A percentile compares a stretch with the other conserved stretches of the same genome.
phyloP scores from a whole-genome alignment of 2,329 filamentous ascomycete species.

The Sporothrix pseudoabietina region DNA sequence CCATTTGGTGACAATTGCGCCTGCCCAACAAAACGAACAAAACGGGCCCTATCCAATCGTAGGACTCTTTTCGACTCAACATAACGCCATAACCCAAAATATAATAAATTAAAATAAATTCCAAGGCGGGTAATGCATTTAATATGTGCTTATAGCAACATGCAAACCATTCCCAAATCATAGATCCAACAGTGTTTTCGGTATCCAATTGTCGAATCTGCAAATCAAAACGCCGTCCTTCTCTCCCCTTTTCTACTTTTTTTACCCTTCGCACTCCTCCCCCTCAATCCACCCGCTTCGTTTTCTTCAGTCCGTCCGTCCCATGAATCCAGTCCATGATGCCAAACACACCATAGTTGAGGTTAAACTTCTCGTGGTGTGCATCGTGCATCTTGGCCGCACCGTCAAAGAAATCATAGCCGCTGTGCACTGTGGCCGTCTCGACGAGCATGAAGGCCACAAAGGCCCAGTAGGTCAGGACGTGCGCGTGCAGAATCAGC shows the following conservation, averaged over 20 bases:
- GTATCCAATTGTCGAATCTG: background rate
- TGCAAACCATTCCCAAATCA: too few species aligned
- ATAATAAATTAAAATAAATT: background rate
- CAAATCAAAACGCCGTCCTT: background rate
- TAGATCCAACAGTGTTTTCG: background rate
- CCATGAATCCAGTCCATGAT: constrained; percentile 59
- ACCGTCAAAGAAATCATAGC: constrained; percentile 56
- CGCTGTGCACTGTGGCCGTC: constrained; percentile 59
- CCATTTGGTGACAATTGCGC: background rate
- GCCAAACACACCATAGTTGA: constrained; percentile 57
- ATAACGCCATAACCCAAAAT: background rate
- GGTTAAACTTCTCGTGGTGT: constrained; percentile 59
- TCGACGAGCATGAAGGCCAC: constrained; percentile 53
- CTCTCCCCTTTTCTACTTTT: background rate
- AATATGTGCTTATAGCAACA: background rate
- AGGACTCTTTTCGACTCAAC: background rate
- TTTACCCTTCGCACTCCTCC: background rate
- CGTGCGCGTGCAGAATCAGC: constrained; percentile 49
- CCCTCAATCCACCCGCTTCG: background rate
- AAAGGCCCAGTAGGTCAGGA: constrained; percentile 57
- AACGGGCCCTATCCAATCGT: background rate
- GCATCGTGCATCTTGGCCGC: constrained; percentile 56
- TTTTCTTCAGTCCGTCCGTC: constrained; percentile 40
- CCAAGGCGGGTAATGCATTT: background rate
- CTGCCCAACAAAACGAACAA: constrained; percentile 5